Conservation (phyloP, 1,284 basidiomycete species). For the Cryptococcus floricola region DNA sequence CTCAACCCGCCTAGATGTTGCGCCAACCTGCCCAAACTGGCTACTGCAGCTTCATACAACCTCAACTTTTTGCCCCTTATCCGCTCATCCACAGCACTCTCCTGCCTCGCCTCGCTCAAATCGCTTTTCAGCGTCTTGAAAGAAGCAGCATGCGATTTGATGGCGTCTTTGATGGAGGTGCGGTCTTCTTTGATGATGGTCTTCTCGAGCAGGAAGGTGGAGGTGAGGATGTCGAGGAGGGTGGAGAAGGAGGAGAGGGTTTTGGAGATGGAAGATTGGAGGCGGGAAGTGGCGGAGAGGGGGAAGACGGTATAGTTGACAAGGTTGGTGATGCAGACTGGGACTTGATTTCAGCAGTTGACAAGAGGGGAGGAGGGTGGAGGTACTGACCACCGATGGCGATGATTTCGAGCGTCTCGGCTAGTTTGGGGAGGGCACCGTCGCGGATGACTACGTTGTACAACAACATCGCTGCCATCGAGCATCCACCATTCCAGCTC, state of each 20-base stretch:
- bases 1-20: constrained; percentile 85
- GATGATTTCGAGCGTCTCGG: constrained; percentile 73
- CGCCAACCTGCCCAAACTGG: constrained; percentile 77
- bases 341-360: background rate
- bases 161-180: constrained; percentile 66
- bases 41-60: constrained; percentile 79
- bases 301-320: constrained; percentile 81
- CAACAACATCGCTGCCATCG: constrained; percentile 82
- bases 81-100: constrained; percentile 59
- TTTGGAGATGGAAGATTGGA: constrained; percentile 74
- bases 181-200: constrained; percentile 32
- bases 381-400: constrained; percentile 57
- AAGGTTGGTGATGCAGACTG: constrained; percentile 67
- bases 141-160: constrained; percentile 75
- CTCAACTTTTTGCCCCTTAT: constrained; percentile 53
- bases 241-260: constrained; percentile 84
- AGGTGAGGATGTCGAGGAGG: constrained; percentile 71
- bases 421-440: constrained; percentile 71
- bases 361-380: too few species aligned
- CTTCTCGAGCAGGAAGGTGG: constrained; percentile 73
- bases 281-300: constrained; percentile 74
- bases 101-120: constrained; percentile 75
- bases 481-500: constrained; percentile 88
- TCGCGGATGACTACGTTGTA: constrained; percentile 87
- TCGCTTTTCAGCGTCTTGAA: constrained; percentile 83